Base-by-base conservation (phyloP, 1,284 basidiomycete species). In the Pseudozyma pruni region DNA sequence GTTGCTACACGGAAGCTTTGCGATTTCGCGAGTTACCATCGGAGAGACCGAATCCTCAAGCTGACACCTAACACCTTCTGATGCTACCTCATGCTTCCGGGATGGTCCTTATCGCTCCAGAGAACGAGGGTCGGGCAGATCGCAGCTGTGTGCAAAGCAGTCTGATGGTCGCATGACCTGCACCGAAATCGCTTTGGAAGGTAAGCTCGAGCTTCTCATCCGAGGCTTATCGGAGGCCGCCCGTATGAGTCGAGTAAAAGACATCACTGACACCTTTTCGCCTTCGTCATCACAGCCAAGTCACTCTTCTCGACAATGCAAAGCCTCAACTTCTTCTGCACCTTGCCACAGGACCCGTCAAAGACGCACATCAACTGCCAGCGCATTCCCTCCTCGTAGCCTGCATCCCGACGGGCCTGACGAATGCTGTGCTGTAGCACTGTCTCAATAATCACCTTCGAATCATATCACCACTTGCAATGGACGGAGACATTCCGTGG, bases 281-380 rank as follows among this genome's bases (percentile, higher is more conserved):
- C 8, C 19, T n/a, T 23, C 23, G n/a, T 20, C n/a, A 5, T 33
- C 31, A 42, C 43, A 74, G 71, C 71, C 40, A 70, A 67, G 35
- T 58, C 68, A 5, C 67, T 74, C 17, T 74, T 74, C 46, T 58
- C 66, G 51, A 70, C 71, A 22, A 74, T 74, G 71, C 67, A 74
- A 32, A 71, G 66, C 58, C 72, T 74, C 59, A 63, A 71, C 49
- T 74, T 74, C 43, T 74, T 74, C 55, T 74, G 72, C 51, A 60
- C 66, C 4, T 48, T 74, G 47, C 72, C 72, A 9, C 72, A 74
- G 27, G 72, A 74, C 22, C 72, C 72, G 22, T 27, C 59, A 31
- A 70, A 72, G 51, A 72, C 72, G 14, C 63, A 74, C 52, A 74
- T 74, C 63, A 72, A 63, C 51, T 74, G 72, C 62, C 68, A 74